Percentiles rank a stretch among this genome's conserved stretches.
Evolutionary conservation across 805 yeast genomes (phyloP).

Genomic region (Lachancea thermotolerans): DNA sequence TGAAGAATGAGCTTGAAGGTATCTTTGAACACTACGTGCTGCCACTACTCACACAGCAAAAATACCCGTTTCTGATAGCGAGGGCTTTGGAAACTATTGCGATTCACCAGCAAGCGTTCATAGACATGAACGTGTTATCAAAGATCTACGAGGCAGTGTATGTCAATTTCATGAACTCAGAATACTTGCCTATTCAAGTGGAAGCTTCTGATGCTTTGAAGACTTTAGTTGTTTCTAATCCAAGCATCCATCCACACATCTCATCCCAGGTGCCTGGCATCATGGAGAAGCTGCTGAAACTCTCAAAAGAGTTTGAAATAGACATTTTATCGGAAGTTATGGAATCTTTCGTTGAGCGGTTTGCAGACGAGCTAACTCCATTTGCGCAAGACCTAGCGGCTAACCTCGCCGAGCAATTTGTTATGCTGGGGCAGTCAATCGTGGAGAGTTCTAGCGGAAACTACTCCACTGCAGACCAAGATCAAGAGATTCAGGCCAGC

Average conservation of each 20-base stretch:
- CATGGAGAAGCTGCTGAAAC: constrained; percentile 67
- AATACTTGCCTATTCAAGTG: constrained; percentile 65
- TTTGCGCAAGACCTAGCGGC: constrained; percentile 64
- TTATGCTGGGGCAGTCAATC: constrained; percentile 49
- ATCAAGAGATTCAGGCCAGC: constrained; percentile 61
- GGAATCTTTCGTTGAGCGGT: constrained; percentile 89
- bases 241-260: constrained; percentile 59
- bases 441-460: constrained; percentile 38
- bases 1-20: constrained; percentile 50
- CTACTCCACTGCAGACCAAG: constrained; percentile 39
- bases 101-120: constrained; percentile 29
- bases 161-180: constrained; percentile 36
- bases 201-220: constrained; percentile 87
- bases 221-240: constrained; percentile 60
- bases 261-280: constrained; percentile 69
- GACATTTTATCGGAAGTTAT: constrained; percentile 86
- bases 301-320: constrained; percentile 76
- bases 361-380: constrained; percentile 82
- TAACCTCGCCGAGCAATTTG: constrained; percentile 56
- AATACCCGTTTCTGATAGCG: constrained; percentile 61
- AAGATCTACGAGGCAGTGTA: constrained; percentile 37
- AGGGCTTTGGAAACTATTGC: constrained; percentile 58
- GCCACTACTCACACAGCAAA: constrained; percentile 52
- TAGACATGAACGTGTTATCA: constrained; percentile 35
- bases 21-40: constrained; percentile 55